Percentiles rank a stretch among this genome's conserved stretches.
Evolutionary conservation across 257 asterid species (phyloP).

Genomic region (Ligustrum vulgare): DNA sequence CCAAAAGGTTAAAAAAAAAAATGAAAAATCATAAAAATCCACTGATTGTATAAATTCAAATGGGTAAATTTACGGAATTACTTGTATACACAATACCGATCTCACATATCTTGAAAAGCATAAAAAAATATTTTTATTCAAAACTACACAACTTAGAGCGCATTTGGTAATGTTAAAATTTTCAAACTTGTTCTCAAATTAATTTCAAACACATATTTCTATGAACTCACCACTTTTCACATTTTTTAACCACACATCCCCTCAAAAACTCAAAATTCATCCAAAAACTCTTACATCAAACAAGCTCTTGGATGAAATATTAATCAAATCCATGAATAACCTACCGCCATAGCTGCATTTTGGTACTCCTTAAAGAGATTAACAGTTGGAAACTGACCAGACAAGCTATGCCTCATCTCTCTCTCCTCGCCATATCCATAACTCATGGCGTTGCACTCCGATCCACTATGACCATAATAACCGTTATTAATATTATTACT

Average conservation of each 20-base stretch:
- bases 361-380: conserved; percentile 92
- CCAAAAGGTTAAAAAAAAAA: conserved; percentile 1
- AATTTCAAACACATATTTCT: no score
- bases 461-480: conserved; percentile 33
- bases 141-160: background rate
- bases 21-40: background rate
- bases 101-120: conserved; percentile 9
- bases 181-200: no score
- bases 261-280: no score
- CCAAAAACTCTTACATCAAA: no score
- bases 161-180: no score
- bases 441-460: conserved; percentile 41
- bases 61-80: background rate
- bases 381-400: conserved; percentile 81
- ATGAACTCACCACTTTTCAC: no score
- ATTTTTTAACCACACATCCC: no score
- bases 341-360: conserved; percentile 96
- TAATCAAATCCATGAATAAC: conserved; percentile 6
- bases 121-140: conserved; percentile 3
- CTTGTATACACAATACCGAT: conserved; percentile 1
- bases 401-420: conserved; percentile 70
- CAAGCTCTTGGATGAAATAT: no score
- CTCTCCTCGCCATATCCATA: conserved; percentile 34
- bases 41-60: background rate
- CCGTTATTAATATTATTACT: conserved; percentile 1